Conservation (phyloP, 2,329 filamentous ascomycete genomes). For the Hypomyces rosellus region DNA sequence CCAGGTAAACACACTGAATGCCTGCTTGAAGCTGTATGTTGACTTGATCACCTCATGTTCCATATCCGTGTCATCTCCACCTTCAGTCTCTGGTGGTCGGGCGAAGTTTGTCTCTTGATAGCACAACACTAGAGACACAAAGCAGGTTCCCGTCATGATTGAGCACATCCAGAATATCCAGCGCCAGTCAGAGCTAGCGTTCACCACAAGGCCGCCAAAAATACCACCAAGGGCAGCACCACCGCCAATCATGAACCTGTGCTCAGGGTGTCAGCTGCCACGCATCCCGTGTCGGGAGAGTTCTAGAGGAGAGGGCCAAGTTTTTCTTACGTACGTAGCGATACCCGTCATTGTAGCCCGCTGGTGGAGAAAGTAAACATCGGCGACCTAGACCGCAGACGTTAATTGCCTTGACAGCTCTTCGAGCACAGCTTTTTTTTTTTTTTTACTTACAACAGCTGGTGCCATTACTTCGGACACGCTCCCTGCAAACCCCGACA, state of each 20-base stretch:
- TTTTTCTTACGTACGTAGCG: background rate
- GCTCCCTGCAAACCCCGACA: background rate
- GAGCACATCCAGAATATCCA: conserved; percentile 4
- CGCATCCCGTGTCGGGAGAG: background rate
- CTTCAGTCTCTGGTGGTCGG: background rate
- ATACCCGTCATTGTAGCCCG: conserved; percentile 1
- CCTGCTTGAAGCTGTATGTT: background rate
- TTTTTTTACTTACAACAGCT: background rate
- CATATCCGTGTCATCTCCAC: background rate
- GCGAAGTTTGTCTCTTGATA: conserved; percentile 3
- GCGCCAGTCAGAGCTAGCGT: background rate
- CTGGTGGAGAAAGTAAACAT: conserved; percentile 3
- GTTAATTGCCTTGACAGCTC: background rate
- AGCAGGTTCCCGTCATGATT: background rate
- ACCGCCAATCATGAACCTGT: conserved; percentile 4
- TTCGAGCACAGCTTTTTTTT: background rate
- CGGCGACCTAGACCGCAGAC: background rate
- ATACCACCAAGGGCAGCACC: background rate
- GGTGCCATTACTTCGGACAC: background rate
- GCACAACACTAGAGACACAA: background rate
- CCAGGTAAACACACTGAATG: background rate
- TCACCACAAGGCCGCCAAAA: background rate
- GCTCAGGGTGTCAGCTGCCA: background rate
- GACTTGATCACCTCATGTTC: background rate
- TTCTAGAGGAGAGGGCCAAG: background rate